phyloP scores from a whole-genome alignment of 2,329 filamentous ascomycete genomes.

The Plenodomus tracheiphilus region DNA sequence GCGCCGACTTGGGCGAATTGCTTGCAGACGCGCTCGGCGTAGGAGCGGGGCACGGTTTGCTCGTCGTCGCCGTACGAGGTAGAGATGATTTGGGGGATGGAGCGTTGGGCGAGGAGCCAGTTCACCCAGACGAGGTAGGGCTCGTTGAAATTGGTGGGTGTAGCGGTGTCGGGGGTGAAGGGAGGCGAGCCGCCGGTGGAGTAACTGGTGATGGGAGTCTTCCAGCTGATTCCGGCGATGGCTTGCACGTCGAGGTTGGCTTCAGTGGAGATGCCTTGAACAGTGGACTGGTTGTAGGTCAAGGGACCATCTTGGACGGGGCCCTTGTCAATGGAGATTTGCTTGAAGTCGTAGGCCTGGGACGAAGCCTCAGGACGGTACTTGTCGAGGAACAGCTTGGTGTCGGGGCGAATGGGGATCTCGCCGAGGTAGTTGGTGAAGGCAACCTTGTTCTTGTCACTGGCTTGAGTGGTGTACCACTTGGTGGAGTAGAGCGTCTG shows the following conservation, averaged over 20 bases:
- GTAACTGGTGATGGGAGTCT: slow-evolving; percentile 60
- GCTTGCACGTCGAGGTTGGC: slow-evolving; percentile 69
- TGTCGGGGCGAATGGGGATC: slow-evolving; percentile 58
- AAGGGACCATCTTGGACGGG: slow-evolving; percentile 51
- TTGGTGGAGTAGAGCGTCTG: slow-evolving; percentile 59
- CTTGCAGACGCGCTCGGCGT: slow-evolving; percentile 64
- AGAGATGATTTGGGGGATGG: slow-evolving; percentile 65
- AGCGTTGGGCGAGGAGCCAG: slow-evolving; percentile 59
- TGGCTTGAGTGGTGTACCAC: slow-evolving; percentile 53
- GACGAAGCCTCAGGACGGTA: slow-evolving; percentile 57
- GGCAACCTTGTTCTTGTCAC: slow-evolving; percentile 51
- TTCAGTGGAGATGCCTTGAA: slow-evolving; percentile 52
- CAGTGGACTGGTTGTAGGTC: slow-evolving; percentile 32
- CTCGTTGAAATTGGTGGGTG: slow-evolving; percentile 63
- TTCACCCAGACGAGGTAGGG: slow-evolving; percentile 68
- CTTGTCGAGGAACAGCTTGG: slow-evolving; percentile 58
- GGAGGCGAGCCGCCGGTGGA: slow-evolving; percentile 62
- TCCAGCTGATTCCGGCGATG: slow-evolving; percentile 58
- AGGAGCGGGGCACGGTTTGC: slow-evolving; percentile 63
- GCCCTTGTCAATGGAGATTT: slow-evolving; percentile 61
- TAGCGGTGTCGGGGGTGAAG: slow-evolving; percentile 54
- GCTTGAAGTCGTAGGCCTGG: slow-evolving; percentile 58
- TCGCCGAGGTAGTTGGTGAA: slow-evolving; percentile 57
- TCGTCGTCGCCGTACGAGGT: slow-evolving; percentile 71
- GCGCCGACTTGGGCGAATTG: slow-evolving; percentile 68